Conservation (phyloP, 2,329 filamentous ascomycete genomes). For the Aspergillus glaucus region DNA sequence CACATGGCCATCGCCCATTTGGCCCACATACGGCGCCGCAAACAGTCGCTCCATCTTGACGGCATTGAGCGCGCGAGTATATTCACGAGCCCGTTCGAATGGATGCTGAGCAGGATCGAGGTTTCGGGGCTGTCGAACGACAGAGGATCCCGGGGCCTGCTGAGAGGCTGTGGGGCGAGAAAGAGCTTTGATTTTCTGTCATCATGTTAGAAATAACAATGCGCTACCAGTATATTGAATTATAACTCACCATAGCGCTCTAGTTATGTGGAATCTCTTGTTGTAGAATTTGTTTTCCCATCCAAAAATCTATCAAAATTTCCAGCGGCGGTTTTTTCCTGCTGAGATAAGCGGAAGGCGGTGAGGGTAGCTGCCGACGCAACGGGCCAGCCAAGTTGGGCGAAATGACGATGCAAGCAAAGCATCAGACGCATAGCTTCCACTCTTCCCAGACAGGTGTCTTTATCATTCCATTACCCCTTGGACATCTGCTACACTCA, state of each 20-base stretch:
- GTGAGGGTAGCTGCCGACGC: conserved; percentile 15
- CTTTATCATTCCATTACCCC: background rate
- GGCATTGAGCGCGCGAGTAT: conserved; percentile 70
- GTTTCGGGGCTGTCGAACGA: conserved; percentile 42
- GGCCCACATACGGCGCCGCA: conserved; percentile 72
- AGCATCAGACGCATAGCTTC: conserved; percentile 1
- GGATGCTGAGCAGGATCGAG: conserved; percentile 82
- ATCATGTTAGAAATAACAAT: conserved; percentile 5
- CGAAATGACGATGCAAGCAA: conserved; percentile 16
- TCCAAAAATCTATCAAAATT: conserved; percentile 10
- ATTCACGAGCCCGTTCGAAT: conserved; percentile 85
- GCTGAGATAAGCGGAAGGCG: conserved; percentile 28
- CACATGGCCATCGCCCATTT: conserved; percentile 84
- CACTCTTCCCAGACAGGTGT: background rate
- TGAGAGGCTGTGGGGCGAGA: conserved; percentile 42
- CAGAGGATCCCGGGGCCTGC: conserved; percentile 42
- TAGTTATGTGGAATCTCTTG: conserved; percentile 8
- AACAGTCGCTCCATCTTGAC: conserved; percentile 94
- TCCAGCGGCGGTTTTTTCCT: conserved; percentile 24
- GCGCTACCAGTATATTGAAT: background rate
- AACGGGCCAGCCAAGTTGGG: conserved; percentile 5
- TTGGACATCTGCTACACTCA: background rate
- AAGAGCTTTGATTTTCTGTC: conserved; percentile 53
- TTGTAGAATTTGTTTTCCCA: conserved; percentile 1
- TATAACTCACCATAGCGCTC: conserved; percentile 25